Base-by-base conservation (phyloP, 1,284 basidiomycete species). In the Hymenochaete sp. region DNA sequence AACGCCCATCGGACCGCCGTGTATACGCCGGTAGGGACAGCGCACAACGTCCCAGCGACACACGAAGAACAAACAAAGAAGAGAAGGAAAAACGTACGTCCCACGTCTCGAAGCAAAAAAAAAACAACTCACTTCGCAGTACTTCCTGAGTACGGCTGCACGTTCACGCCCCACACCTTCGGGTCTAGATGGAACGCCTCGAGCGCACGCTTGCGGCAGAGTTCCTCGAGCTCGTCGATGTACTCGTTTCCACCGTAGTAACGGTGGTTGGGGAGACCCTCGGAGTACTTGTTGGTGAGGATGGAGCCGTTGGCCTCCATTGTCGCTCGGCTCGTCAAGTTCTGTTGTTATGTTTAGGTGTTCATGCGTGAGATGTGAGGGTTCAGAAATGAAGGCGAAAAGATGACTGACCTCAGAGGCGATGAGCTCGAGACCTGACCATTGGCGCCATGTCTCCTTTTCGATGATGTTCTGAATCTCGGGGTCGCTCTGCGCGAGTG, bases 251-350 rank as follows among this genome's bases (percentile, higher is more conserved):
- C 95, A 60, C 93, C 95, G 63, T 98, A 98, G 75, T 98, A 98
- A 52, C 96, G 84, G 44, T 93, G 93, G 52, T 81, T 82, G 39
- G 96, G 91, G 44, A 93, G 85, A 73, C 90, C 91, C 67, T 93
- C 90, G 22, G 91, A 93, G 73, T 96, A 96, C 72, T 97, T 97
- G 82, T 97, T 97, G 62, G 93, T 98, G 61, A 98, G 70, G 66
- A 98, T 96, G 49, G 93, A 98, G 48, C 96, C 96, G 68, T 98
- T 98, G 54, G 93, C 96, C 69, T 98, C 87, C 88, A 98, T 96
- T 49, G 88, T 82, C 31, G 93, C 90, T 55, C 81, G 74, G 59
- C 88, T 92, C 52, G 93, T 96, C 73, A 97, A 70, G 72, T 96
- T 97, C 90, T 93, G 62, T 33, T 26, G 7, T 19, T 21, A 19